These are phyloP conservation scores for Hypoxylon fuscum DNA, from an alignment of 495 filamentous ascomycete species.

Conservation along the genomic window DNA sequence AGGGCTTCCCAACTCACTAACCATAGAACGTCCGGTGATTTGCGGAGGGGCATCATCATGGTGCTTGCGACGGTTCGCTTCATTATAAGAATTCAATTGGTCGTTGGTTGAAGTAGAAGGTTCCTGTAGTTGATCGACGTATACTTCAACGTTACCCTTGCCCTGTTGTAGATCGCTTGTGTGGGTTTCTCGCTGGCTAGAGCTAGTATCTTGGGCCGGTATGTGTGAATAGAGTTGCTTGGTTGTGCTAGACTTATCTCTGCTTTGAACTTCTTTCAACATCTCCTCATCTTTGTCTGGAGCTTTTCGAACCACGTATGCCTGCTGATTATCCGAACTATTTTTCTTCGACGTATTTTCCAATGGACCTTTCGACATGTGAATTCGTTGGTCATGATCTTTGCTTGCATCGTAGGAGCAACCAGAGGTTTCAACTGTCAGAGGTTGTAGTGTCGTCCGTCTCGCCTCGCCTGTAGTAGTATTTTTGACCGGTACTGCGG, in stretches of 20 bases:
- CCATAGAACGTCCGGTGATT: background rate
- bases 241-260: background rate
- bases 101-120: background rate
- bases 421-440: background rate
- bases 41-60: background rate
- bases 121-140: background rate
- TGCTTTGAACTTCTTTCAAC: background rate
- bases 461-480: background rate
- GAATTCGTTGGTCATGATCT: background rate
- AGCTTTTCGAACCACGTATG: background rate
- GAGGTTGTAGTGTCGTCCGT: background rate
- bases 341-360: background rate
- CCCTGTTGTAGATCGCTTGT: background rate
- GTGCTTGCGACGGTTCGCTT: background rate
- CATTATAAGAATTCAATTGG: background rate
- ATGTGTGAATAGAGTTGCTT: background rate
- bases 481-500: background rate
- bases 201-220: background rate
- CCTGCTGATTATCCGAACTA: background rate
- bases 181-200: background rate
- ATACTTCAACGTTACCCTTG: background rate
- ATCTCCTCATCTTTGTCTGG: background rate
- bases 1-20: conserved; percentile 19
- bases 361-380: background rate
- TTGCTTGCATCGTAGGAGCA: background rate